These are phyloP conservation scores for Beta macrorhiza DNA, from an alignment of 179 eudicot genomes.

Conservation along the genomic window DNA sequence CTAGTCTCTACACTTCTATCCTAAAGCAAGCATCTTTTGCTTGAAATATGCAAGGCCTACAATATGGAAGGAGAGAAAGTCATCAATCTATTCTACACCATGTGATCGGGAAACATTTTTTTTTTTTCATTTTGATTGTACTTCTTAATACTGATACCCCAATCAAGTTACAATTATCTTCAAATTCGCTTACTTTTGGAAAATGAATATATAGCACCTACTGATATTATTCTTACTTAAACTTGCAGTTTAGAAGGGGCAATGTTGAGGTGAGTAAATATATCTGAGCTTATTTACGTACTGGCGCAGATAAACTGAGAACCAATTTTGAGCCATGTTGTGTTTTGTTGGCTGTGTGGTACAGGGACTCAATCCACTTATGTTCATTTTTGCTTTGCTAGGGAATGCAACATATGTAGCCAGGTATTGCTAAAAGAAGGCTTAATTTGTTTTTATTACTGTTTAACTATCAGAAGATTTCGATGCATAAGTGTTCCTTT, in stretches of 20 bases:
- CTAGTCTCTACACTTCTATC: neutral
- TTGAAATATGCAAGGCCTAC: neutral
- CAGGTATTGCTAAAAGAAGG: slow-evolving; percentile 39
- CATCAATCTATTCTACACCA: neutral
- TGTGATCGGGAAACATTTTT: neutral
- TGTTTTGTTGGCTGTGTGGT: slow-evolving; percentile 16
- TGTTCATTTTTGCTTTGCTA: slow-evolving; percentile 73
- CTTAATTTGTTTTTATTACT: neutral
- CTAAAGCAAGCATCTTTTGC: neutral
- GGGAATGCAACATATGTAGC: slow-evolving; percentile 80
- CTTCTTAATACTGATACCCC: neutral
- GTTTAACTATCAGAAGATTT: neutral
- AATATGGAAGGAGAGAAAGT: neutral
- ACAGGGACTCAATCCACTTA: slow-evolving; percentile 83
- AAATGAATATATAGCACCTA: neutral
- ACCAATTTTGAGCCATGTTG: neutral
- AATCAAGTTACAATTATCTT: neutral
- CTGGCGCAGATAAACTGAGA: neutral
- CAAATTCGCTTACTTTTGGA: neutral
- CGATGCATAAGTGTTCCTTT: neutral
- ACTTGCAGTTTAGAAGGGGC: slow-evolving; percentile 60
- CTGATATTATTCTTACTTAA: neutral
- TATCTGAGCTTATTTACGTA: neutral
- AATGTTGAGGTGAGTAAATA: slow-evolving; percentile 53
- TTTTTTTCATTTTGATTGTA: neutral